These are phyloP conservation scores for Diplodia mutila DNA, from an alignment of 2,329 filamentous ascomycete species.

Conservation along the genomic window DNA sequence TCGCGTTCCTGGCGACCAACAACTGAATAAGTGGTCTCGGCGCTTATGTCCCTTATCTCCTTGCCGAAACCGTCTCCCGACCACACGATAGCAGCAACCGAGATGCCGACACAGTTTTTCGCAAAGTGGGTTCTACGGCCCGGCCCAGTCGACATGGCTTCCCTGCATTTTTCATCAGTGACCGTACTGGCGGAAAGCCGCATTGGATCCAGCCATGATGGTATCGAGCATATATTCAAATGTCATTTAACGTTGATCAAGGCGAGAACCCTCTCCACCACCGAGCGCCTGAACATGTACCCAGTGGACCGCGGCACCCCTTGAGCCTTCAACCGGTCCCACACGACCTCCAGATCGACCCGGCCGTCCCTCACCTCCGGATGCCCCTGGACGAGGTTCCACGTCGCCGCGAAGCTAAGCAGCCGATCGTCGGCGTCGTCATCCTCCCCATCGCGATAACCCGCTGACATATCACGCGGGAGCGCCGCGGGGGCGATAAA, in stretches of 20 bases:
- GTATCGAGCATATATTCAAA: too few species aligned
- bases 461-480: too few species aligned
- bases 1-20: too few species aligned
- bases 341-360: background rate
- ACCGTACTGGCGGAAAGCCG: too few species aligned
- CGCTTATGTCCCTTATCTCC: background rate
- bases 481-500: too few species aligned
- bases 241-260: too few species aligned
- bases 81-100: too few species aligned
- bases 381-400: background rate
- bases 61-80: background rate
- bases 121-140: background rate
- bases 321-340: background rate
- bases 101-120: too few species aligned
- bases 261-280: background rate
- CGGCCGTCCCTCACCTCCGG: background rate
- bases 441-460: too few species aligned
- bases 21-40: background rate
- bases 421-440: background rate
- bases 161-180: too few species aligned
- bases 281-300: background rate
- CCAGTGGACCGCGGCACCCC: background rate
- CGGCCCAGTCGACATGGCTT: too few species aligned
- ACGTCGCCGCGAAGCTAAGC: background rate
- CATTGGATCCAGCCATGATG: too few species aligned